Evolutionary conservation across 495 filamentous ascomycete species (phyloP), one percentile per base, ranked within the genome.

Genomic region (Thermochaetoides thermophila): DNA sequence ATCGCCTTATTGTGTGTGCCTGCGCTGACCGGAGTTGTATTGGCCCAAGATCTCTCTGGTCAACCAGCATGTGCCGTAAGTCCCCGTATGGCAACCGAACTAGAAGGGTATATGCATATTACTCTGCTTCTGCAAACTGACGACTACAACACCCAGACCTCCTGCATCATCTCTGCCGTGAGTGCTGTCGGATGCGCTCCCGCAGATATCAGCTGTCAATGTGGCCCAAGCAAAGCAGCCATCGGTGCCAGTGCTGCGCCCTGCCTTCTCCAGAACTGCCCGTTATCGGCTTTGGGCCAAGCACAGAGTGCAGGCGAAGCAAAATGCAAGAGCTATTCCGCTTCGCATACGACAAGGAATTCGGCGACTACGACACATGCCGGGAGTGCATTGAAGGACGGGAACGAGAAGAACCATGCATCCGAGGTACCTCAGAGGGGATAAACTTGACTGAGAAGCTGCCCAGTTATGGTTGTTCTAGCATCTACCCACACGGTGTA

Each of bases 31-130:
- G n/a, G n/a, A n/a, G 21, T 35, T 13, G 42, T 38, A 17, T 11
- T 49, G 16, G 50, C 50, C 21, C 55, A 60, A 21, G 39, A 56
- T 41, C 26, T 58, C 21, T 17, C 34, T 4, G 55, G 48, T 30
- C 46, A 53, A 29, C 57, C 57, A 0, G 32, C 29, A n/a, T 60
- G 57, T 36, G 55, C 57, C 18, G 54, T 57, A 49, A 9, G 46
- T 44, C n/a, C 18, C n/a, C n/a, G n/a, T n/a, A n/a, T n/a, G n/a
- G n/a, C n/a, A n/a, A n/a, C n/a, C n/a, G n/a, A n/a, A n/a, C n/a
- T n/a, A n/a, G n/a, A n/a, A n/a, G n/a, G n/a, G n/a, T n/a, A n/a
- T n/a, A n/a, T n/a, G n/a, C n/a, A n/a, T n/a, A n/a, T n/a, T n/a
- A n/a, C n/a, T n/a, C n/a, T n/a, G n/a, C n/a, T n/a, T n/a, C n/a